Evolutionary conservation across 2,329 filamentous ascomycete genomes (phyloP), one percentile per base, ranked within the genome.

Genomic region (Sporothrix brunneoviolacea): DNA sequence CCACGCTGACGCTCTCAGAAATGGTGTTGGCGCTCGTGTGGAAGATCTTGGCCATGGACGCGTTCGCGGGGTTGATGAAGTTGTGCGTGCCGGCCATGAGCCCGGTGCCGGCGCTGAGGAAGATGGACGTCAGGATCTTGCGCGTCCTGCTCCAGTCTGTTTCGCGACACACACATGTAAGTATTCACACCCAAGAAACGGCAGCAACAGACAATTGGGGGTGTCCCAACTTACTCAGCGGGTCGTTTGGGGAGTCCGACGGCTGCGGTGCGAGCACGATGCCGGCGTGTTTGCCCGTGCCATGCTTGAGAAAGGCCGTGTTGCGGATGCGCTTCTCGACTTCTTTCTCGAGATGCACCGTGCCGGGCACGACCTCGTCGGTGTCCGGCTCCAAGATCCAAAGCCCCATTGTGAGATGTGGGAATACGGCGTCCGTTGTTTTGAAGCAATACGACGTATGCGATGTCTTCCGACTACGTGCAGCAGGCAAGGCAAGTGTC

Each of bases 51-150:
- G 59, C 56, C 62, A 65, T 65, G 21, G 60, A 37, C 8, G 61
- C 64, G 41, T 61, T 67, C 1, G 64, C 65, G 8, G 65, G 65
- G 12, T 61, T 61, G 16, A 70, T 64, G 59, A 69, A 45, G 18
- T 44, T 44, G 19, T 39, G 41, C 18, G 41, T 45, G 19, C 41
- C 48, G 15, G 64, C 64, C 7, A 66, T 62, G 4, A 68, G 63
- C 12, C 62, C 63, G 0, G 66, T 66, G 53, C 66, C 64, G 41
- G 68, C 61, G 33, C 62, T 63, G 46, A 69, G 65, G 35, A 69
- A 62, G 42, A 66, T 59, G 10, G 69, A 51, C 52, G 68, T 68
- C 3, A 65, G 51, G 55, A 70, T 65, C 52, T 71, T 71, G 55
- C 68, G 69, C 52, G 28, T 35, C 8, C 22, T 18, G 3, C 24